Evolutionary conservation across 1,284 basidiomycete genomes (phyloP).

Genomic region (Pseudozyma sp.): DNA sequence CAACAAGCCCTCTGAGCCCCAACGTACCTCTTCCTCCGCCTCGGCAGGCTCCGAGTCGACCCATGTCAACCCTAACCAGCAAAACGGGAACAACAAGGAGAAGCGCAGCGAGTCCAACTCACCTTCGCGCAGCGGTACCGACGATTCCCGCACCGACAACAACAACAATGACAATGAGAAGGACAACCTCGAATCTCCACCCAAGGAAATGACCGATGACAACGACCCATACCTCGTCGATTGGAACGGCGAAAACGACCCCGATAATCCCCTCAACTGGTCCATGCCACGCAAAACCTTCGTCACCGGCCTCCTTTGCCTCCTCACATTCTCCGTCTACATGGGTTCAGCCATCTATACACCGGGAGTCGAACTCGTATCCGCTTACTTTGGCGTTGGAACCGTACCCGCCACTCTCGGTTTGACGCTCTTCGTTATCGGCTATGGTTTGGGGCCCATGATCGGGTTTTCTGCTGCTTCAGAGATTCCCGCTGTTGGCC

Average conservation of each 20-base stretch:
- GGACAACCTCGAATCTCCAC: conserved; percentile 14
- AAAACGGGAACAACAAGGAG: conserved; percentile 64
- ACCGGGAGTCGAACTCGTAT: conserved; percentile 73
- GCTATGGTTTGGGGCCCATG: conserved; percentile 61
- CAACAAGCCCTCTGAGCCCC: not conserved
- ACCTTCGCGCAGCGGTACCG: not conserved
- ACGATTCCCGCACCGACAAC: no score
- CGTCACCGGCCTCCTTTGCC: conserved; percentile 60
- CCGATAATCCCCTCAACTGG: conserved; percentile 68
- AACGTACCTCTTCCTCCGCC: conserved; percentile 9
- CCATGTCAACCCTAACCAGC: not conserved
- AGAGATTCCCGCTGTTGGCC: conserved; percentile 66
- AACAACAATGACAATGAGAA: not conserved
- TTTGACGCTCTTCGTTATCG: conserved; percentile 54
- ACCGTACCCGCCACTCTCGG: conserved; percentile 40
- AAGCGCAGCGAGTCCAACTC: conserved; percentile 68
- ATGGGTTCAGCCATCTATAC: conserved; percentile 75
- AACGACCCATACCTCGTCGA: conserved; percentile 70
- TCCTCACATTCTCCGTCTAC: conserved; percentile 73
- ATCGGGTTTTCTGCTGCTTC: conserved; percentile 64
- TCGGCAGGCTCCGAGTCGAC: conserved; percentile 12
- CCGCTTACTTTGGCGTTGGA: conserved; percentile 47
- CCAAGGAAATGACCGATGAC: conserved; percentile 21
- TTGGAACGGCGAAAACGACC: conserved; percentile 67
- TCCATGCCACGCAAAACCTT: conserved; percentile 56